Base-by-base conservation (phyloP, 2,329 filamentous ascomycete genomes). In the Ophiostoma piceae region DNA sequence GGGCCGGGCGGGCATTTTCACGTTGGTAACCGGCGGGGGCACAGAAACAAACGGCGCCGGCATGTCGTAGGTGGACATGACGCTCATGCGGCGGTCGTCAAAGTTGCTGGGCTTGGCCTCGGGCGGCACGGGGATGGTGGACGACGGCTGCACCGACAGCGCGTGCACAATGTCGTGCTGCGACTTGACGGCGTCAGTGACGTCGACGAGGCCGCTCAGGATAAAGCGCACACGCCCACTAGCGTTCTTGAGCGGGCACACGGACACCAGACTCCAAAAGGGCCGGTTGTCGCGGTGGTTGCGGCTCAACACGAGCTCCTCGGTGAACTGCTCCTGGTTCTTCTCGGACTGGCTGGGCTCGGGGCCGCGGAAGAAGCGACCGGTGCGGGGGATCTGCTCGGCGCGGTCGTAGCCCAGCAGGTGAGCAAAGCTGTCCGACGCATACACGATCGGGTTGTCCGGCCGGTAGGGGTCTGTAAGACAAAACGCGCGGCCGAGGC, bases 401-500 rank as follows among this genome's bases (percentile, higher is more conserved):
- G 76, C 76, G 22, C 82, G 75, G 4, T 73, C 71, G 69, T 84
- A 85, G 1, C 83, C 83, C 1, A 81, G 82, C 11, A 84, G 79
- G 29, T 77, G 77, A 32, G 84, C 77, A 68, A 86, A 82, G 0
- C 82, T 82, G 73, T 85, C 83, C 0, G 83, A 84, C 1, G 82
- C 83, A 72, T 77, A 84, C 1, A 82, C 74, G 70, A 85, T 82
- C 3, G 84, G 83, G 71, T 85, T 85, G 67, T 85, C 83, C 0
- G 80, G 78, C 62, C 79, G 78, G 4, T 77, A 74, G 0, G 84
- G 83, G 73, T 88, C 83, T 0, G 84, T 86, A 19, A 88, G 75
- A 70, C 85, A 86, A 73, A 88, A 88, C 29, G 85, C 85, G 67
- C 85, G 81, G 9, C 85, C 86, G 0, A 89, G 79, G 0, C 87